Conservation (phyloP, 306 rosid species). For the Potentilla sterilis region DNA sequence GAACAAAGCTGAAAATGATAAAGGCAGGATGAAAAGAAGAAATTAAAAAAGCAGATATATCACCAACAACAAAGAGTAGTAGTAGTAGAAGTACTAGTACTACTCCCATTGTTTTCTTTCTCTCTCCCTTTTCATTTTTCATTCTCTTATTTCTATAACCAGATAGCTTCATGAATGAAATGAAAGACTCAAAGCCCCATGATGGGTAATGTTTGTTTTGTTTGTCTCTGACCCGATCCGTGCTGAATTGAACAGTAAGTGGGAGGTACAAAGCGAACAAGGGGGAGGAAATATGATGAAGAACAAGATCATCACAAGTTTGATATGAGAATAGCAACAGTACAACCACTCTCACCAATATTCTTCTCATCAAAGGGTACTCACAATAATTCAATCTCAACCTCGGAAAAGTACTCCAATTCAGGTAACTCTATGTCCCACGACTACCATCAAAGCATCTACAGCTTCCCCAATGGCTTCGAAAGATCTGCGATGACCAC, state of each 20-base stretch:
- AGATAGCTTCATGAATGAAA: slow-evolving; percentile 13
- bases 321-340: slow-evolving; percentile 61
- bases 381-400: slow-evolving; percentile 25
- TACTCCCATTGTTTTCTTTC: slow-evolving; percentile 16
- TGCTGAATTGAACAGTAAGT: slow-evolving; percentile 24
- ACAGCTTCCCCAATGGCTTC: slow-evolving; percentile 73
- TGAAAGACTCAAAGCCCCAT: slow-evolving; percentile 16
- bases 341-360: slow-evolving; percentile 26
- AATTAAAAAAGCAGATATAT: slow-evolving; percentile 14
- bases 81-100: not conserved
- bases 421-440: slow-evolving; percentile 83
- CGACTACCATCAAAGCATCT: slow-evolving; percentile 74
- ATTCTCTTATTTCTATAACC: not conserved
- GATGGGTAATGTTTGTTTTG: slow-evolving; percentile 34
- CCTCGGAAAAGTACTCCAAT: slow-evolving; percentile 24
- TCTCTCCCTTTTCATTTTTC: slow-evolving; percentile 16
- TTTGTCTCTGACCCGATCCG: slow-evolving; percentile 27
- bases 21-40: slow-evolving; percentile 28
- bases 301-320: slow-evolving; percentile 26
- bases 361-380: slow-evolving; percentile 29
- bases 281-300: slow-evolving; percentile 21
- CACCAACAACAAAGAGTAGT: slow-evolving; percentile 23
- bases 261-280: slow-evolving; percentile 10
- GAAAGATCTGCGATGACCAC: slow-evolving; percentile 54
- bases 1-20: slow-evolving; percentile 55